Percentiles rank a stretch among this genome's conserved stretches.
phyloP scores from a whole-genome alignment of 371 early-diverging fungal species.

The Apophysomyces elegans region DNA sequence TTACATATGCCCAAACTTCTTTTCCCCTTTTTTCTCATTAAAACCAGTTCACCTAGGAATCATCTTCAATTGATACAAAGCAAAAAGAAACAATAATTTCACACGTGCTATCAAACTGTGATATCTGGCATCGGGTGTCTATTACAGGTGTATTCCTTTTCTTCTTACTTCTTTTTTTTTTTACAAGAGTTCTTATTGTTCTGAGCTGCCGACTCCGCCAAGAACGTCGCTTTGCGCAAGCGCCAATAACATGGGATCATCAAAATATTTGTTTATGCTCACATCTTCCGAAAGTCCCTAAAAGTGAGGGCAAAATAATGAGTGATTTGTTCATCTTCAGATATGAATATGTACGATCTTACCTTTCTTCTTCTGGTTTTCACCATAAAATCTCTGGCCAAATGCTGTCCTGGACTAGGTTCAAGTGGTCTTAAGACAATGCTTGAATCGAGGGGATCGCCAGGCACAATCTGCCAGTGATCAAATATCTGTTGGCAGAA shows the following conservation, averaged over 20 bases:
- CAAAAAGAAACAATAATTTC: background rate
- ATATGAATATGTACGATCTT: slow-evolving; percentile 1
- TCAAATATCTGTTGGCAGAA: slow-evolving; percentile 96
- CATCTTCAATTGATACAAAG: slow-evolving; percentile 1
- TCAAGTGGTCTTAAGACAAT: slow-evolving; percentile 90
- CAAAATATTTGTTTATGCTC: slow-evolving; percentile 92
- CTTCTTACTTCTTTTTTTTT: background rate
- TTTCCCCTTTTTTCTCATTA: background rate
- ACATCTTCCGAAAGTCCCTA: slow-evolving; percentile 90
- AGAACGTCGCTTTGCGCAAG: slow-evolving; percentile 61
- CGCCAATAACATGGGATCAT: slow-evolving; percentile 84
- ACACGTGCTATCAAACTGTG: too few species aligned
- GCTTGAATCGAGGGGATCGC: slow-evolving; percentile 92
- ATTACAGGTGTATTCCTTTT: background rate
- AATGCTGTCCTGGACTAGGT: slow-evolving; percentile 81
- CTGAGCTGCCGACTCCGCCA: slow-evolving; percentile 24
- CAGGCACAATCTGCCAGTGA: slow-evolving; percentile 98
- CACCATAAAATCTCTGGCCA: slow-evolving; percentile 97
- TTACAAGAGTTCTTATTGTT: background rate
- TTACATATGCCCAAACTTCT: slow-evolving; percentile 8
- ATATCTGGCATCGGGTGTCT: background rate
- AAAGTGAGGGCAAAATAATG: background rate
- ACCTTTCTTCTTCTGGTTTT: slow-evolving; percentile 96
- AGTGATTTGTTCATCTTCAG: background rate
- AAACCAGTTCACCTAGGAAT: background rate